These are phyloP conservation scores for Mrakia blollopis DNA, from an alignment of 768 basidiomycete genomes.

Conservation along the genomic window DNA sequence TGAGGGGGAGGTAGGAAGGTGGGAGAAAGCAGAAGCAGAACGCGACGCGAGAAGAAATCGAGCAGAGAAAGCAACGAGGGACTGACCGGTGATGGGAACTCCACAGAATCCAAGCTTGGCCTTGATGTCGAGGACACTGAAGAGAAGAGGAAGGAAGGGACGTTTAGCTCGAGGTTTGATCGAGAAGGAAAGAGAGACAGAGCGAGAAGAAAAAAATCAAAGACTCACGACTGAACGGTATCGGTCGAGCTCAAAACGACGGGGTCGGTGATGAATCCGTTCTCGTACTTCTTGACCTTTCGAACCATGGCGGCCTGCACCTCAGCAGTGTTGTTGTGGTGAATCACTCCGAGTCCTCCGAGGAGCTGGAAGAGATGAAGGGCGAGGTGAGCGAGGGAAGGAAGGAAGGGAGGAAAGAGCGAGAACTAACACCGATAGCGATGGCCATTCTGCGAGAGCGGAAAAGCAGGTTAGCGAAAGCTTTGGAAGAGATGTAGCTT, in stretches of 20 bases:
- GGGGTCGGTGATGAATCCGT: conserved; percentile 95
- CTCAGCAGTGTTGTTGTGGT: conserved; percentile 73
- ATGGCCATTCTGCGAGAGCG: conserved; percentile 47
- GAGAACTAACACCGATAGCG: conserved; percentile 37
- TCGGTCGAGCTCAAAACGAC: conserved; percentile 75
- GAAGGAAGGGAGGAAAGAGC: not conserved
- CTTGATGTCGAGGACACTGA: conserved; percentile 78
- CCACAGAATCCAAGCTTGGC: conserved; percentile 87
- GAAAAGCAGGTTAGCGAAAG: conserved; percentile 7
- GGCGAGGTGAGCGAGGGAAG: too few relatives aligned
- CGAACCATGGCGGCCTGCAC: conserved; percentile 95
- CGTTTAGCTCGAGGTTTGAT: not conserved
- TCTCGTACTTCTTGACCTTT: conserved; percentile 96
- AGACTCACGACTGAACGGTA: conserved; percentile 61
- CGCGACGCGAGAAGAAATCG: conserved; percentile 18
- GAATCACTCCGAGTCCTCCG: conserved; percentile 96
- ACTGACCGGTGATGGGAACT: conserved; percentile 92
- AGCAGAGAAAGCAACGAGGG: conserved; percentile 13
- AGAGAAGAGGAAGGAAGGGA: not conserved
- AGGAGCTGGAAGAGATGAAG: conserved; percentile 57
- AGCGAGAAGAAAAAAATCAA: not conserved
- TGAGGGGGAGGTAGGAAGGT: not conserved
- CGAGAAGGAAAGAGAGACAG: not conserved
- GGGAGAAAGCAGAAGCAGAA: conserved; percentile 3
- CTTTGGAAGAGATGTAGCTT: not conserved